Base-by-base conservation (phyloP, 495 filamentous ascomycete genomes). In the Podospora pseudocomata region DNA sequence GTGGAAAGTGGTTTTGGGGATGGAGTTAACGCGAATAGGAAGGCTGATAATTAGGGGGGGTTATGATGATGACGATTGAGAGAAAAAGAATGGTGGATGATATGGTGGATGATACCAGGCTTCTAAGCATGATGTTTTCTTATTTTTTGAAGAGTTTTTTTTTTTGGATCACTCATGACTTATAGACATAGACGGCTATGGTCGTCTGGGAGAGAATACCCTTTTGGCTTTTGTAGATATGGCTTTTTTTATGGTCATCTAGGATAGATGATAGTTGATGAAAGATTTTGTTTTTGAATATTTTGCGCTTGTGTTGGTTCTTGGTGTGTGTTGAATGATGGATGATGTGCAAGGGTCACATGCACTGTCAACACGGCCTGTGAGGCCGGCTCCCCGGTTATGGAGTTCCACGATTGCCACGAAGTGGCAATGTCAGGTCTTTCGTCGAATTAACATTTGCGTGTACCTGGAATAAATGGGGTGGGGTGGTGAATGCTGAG, bases 1-100 rank as follows among this genome's bases (percentile, higher is more conserved):
- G 63, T 53, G 6, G 70, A 72, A 34, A n/a, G 63, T 1, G 67
- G 64, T 5, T 60, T 69, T 3, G 67, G 67, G 26, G 67, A 67
- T 15, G 67, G 70, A 11, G 15, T 67, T 9, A 54, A 27, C 15
- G 1, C 59, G 56, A 58, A 19, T 20, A 20, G 56, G 7, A 58
- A 27, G 23, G 56, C 56, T 4, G 56, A 58, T 20, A 27, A 20
- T 27, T 27, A 27, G 56, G 56, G 56, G 56, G 19, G n/a, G 19
- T 13, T 13, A 49, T 49, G 39, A 49, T 49, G 56, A 2, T 57
- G 55, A 57, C 18, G 2, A 58, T 27, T 58, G 56, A 58, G 18
- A 58, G 9, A 58, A 2, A 2, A 27, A 1, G n/a, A n/a, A 58
- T 27, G 23, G 5, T n/a, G 4, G 19, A 20, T 27, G 19, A 20